A percentile compares a stretch with the other conserved stretches of the same genome.
phyloP scores from a whole-genome alignment of 176 grass and related monocot genomes.

The Otatea glauca region DNA sequence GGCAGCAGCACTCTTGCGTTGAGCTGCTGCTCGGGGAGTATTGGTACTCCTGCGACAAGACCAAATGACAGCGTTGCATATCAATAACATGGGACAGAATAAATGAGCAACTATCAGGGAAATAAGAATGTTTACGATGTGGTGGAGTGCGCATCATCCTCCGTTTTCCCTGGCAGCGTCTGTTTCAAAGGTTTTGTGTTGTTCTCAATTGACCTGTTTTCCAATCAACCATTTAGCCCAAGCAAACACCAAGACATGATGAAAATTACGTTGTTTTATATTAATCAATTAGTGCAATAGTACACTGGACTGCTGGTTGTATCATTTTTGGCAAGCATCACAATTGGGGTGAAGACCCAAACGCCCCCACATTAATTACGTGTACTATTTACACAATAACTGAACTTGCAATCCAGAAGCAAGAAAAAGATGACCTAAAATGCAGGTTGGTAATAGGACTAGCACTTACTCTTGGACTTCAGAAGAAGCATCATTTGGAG shows the following conservation, averaged over 20 bases:
- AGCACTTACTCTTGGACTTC: constrained; percentile 63
- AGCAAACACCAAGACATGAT: constrained; percentile 19
- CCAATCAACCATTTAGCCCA: constrained; percentile 34
- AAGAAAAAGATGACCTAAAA: constrained; percentile 5
- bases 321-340: background rate
- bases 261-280: background rate
- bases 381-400: background rate
- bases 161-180: constrained; percentile 43
- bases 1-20: constrained; percentile 52
- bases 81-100: constrained; percentile 13
- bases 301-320: background rate
- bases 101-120: constrained; percentile 19
- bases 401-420: constrained; percentile 7
- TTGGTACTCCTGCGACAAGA: constrained; percentile 59
- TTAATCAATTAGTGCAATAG: background rate
- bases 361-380: background rate
- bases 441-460: constrained; percentile 17
- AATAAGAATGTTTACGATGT: constrained; percentile 65
- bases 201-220: constrained; percentile 56
- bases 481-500: constrained; percentile 57
- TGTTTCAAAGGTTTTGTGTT: constrained; percentile 41
- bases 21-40: constrained; percentile 48
- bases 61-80: constrained; percentile 17
- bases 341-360: background rate
- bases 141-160: constrained; percentile 73